A percentile compares a stretch with the other conserved stretches of the same genome.
Evolutionary conservation across 345 rosid species (phyloP).

Genomic region (Gossypium anomalum): DNA sequence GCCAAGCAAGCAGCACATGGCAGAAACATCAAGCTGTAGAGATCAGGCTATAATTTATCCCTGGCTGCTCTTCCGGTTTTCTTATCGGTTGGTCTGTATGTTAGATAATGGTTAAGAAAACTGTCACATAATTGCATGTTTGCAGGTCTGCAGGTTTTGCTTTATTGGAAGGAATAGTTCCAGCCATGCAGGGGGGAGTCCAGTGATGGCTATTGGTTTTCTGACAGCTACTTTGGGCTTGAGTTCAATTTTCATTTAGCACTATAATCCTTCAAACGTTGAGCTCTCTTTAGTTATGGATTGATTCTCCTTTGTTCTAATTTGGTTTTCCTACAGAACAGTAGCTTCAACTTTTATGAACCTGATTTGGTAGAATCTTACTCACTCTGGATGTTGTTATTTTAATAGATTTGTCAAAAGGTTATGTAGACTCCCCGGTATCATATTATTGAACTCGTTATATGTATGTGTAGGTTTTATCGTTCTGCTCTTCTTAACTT

Average conservation of each 20-base stretch:
- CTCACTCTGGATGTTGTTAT: slow-evolving; percentile 23
- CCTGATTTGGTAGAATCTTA: slow-evolving; percentile 20
- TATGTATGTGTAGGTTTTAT: not conserved
- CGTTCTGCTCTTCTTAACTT: too few species aligned
- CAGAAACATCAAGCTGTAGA: slow-evolving; percentile 38
- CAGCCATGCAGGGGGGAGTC: slow-evolving; percentile 25
- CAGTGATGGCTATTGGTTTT: slow-evolving; percentile 25
- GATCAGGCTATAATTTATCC: slow-evolving; percentile 25
- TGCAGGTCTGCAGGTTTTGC: slow-evolving; percentile 49
- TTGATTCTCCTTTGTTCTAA: slow-evolving; percentile 5
- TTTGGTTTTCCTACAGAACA: slow-evolving; percentile 22
- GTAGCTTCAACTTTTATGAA: slow-evolving; percentile 12
- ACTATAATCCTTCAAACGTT: slow-evolving; percentile 21
- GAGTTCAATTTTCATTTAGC: slow-evolving; percentile 23
- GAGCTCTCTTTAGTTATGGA: slow-evolving; percentile 23
- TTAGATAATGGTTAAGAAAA: slow-evolving; percentile 33
- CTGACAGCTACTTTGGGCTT: slow-evolving; percentile 26
- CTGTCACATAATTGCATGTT: slow-evolving; percentile 36
- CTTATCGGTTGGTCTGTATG: slow-evolving; percentile 19
- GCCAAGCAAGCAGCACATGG: slow-evolving; percentile 55
- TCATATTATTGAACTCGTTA: not conserved
- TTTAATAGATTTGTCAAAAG: not conserved
- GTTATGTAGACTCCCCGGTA: slow-evolving; percentile 3
- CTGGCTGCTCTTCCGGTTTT: slow-evolving; percentile 23
- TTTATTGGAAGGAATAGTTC: slow-evolving; percentile 23